Base-by-base conservation (phyloP, 805 yeast species). In the Pichia paraexigua region DNA sequence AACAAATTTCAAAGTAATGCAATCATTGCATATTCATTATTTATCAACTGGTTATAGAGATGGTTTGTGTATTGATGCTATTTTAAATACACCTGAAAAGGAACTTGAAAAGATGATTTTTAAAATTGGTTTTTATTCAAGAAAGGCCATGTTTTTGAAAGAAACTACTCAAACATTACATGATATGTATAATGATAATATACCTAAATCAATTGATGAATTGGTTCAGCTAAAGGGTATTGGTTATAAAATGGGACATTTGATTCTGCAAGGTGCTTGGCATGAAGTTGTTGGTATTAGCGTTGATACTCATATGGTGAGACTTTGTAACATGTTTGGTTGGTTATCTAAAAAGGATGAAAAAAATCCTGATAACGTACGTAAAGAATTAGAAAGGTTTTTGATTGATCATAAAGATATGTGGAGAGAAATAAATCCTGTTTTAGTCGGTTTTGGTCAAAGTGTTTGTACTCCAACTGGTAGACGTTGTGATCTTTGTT, bases 361-460 rank as follows among this genome's bases (percentile, higher is more conserved):
- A 15, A 69, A 75, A 37, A 84, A 80, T 15, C 96, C 97, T 0
- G 97, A 91, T 56, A 73, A 74, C 30, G 87, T 96, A 0, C 67
- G 98, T 22, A 60, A 71, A 28, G 82, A 75, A 43, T 67, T 91
- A 41, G 86, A 91, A 62, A 65, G 70, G 24, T 87, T 95, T 94
- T 68, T 91, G 12, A 91, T 95, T 0, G 55, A 64, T 43, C 56
- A 60, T 44, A 66, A 62, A 45, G 80, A 80, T 35, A 73, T 79
- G 45, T 91, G 98, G 98, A 71, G 74, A 12, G 95, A 87, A 51
- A 81, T 92, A 41, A 91, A 91, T 63, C 95, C 95, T 1, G 65
- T 85, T 11, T 66, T 92, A 8, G 98, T 91, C 10, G 97, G 98
- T 5, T 91, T 90, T 71, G 98, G 98, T 13, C 98, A 91, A 65